Base-by-base conservation (phyloP, 495 filamentous ascomycete species). In the Hypoxylon fuscum region DNA sequence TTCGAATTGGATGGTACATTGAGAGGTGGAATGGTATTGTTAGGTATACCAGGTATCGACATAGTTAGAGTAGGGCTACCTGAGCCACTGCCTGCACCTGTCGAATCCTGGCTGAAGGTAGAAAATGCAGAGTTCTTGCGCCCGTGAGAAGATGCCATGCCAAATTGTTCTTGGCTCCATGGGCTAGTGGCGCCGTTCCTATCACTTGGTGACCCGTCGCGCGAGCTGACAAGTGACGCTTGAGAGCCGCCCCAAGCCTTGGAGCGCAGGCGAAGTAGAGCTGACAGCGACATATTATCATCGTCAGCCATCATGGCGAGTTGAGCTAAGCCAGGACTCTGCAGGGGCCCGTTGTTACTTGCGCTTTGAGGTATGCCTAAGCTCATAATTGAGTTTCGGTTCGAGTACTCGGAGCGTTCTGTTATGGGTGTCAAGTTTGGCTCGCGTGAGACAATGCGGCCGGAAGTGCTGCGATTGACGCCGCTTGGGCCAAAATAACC, bases 361-460 rank as follows among this genome's bases (percentile, higher is more conserved):
- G 73, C 75, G 38, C 59, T 69, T 44, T 77, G 64, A 57, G 87
- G 85, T 56, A 91, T 77, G 31, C 82, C 82, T 29, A 92, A 74
- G 25, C 84, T 88, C 79, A 95, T 90, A 64, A 95, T 84, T 2
- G 90, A 94, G 69, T 97, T 98, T 46, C 96, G 86, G 45, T 95
- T 96, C 35, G 90, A 95, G 79, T 95, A 96, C 78, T 98, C 95
- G 64, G 90, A 96, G 2, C 94, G 86, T 74, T 98, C 95, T 0
- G 93, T 97, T 61, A 98, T 98, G 4, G 95, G 95, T 2, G 95
- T 98, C 23, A 98, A 77, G 66, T 92, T 96, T 2, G 96, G 95
- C 56, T 97, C 92, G 35, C 90, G 81, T 20, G 89, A 88, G 29
- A 88, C 87, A 29, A 87, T 83, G 2, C 89, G 83, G 32, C 88